Base-by-base conservation (phyloP, 139 green algal species). In the Bryopsis sp. region DNA sequence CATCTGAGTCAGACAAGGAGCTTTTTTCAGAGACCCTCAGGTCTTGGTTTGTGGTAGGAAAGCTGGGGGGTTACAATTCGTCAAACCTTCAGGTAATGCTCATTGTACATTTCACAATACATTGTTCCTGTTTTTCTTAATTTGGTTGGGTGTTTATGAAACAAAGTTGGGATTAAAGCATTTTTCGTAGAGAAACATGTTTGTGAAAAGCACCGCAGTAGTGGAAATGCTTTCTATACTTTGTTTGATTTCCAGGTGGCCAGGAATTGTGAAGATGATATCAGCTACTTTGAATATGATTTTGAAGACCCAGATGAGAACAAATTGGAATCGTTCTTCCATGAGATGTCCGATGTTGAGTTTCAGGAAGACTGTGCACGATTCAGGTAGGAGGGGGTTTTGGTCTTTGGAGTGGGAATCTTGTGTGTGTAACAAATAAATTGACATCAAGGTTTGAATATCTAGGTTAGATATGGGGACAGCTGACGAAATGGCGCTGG, bases 21-120 rank as follows among this genome's bases (percentile, higher is more conserved):
- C 4, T 88, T 74, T 72, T 90, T 31, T 72, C 88, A 59, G 78
- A 83, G 3, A 73, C 89, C 38, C 32, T 96, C 6, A 77, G 80
- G 47, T 79, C 75, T 28, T 96, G 90, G 90, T 96, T 93, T 74
- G 77, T 90, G 59, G 36, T 96, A 32, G 90, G 90, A 33, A 92
- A 90, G 66, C 67, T 96, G 36, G 90, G 90, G 0, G 89, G 77
- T 35, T 96, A 80, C 81, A 94, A 96, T 75, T 82, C 77, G 3
- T 39, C 70, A 2, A 95, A 96, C 78, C 64, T 96, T 67, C 90
- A 96, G 85, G 83, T 86, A 28, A 2, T 3, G n/a, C n/a, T n/a
- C n/a, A n/a, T n/a, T 35, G 34, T 7, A 46, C 31, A 48, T 36
- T 26, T 26, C n/a, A 69, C 43, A 32, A 8, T 57, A 39, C 15